Conservation (phyloP, 257 asterid species). For the Scutellaria barbata region DNA sequence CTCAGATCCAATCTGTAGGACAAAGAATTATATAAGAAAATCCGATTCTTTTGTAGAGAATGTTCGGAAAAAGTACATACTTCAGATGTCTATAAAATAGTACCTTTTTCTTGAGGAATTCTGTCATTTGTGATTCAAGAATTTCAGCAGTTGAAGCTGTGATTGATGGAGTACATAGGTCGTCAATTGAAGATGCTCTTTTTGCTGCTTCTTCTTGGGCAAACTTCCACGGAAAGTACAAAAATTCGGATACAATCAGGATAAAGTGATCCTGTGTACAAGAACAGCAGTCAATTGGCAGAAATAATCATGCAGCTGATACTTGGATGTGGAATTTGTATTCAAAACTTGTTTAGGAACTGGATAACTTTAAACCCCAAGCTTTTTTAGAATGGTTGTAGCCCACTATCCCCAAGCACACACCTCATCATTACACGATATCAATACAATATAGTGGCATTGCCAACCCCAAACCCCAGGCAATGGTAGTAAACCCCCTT, state of each 20-base stretch:
- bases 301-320: conserved; percentile 29
- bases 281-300: conserved; percentile 31
- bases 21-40: conserved; percentile 27
- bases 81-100: neutral
- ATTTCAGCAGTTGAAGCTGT: conserved; percentile 86
- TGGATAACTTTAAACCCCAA: neutral
- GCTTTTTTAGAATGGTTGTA: neutral
- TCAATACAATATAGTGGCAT: neutral
- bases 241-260: conserved; percentile 82
- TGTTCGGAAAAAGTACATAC: conserved; percentile 5
- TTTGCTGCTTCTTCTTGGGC: conserved; percentile 80
- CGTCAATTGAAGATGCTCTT: conserved; percentile 60
- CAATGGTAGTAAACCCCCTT: neutral
- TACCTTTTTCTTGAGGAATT: conserved; percentile 81
- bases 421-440: neutral
- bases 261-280: conserved; percentile 80
- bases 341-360: neutral
- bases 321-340: conserved; percentile 24
- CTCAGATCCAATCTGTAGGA: conserved; percentile 74
- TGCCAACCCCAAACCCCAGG: neutral
- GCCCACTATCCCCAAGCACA: neutral
- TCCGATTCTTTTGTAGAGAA: neutral
- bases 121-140: conserved; percentile 75
- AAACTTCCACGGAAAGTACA: conserved; percentile 90
- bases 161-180: conserved; percentile 88